These are phyloP conservation scores for Amylocystis lapponica DNA, from an alignment of 768 basidiomycete genomes.

Conservation along the genomic window DNA sequence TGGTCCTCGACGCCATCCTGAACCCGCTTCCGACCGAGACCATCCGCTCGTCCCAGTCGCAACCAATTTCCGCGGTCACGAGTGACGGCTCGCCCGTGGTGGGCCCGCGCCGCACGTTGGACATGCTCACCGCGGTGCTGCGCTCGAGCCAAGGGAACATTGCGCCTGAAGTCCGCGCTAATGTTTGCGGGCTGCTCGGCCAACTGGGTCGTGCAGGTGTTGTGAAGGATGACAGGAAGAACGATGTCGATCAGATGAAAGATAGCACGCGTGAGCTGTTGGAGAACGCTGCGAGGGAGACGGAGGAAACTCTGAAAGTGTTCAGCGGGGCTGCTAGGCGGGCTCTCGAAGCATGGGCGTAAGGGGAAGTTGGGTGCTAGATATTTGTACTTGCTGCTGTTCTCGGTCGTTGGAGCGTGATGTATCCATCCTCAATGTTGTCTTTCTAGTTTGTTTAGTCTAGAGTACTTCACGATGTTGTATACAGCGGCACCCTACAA, in stretches of 20 bases:
- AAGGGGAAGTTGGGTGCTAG: no score
- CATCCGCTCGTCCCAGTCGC: conserved; percentile 14
- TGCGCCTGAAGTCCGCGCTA: conserved; percentile 72
- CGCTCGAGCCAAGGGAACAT: conserved; percentile 45
- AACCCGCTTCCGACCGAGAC: conserved; percentile 41
- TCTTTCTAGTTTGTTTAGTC: no score
- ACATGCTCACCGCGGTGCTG: conserved; percentile 62
- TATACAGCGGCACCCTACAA: no score
- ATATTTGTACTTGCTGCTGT: no score
- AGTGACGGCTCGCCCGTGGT: conserved; percentile 39
- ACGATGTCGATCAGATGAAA: conserved; percentile 41
- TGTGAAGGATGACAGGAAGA: conserved; percentile 33
- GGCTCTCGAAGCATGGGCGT: conserved; percentile 37
- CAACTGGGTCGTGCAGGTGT: conserved; percentile 53
- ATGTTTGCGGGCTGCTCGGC: conserved; percentile 66
- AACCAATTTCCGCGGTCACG: conserved; percentile 25
- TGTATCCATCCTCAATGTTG: no score
- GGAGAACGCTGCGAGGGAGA: conserved; percentile 34
- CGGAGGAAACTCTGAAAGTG: conserved; percentile 31
- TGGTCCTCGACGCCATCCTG: conserved; percentile 58
- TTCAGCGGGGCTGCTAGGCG: conserved; percentile 34
- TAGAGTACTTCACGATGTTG: no score
- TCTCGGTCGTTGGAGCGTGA: no score
- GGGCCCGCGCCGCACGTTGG: conserved; percentile 53
- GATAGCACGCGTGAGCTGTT: conserved; percentile 45